These are phyloP conservation scores for Fistulinella cinereoalba DNA, from an alignment of 1,284 basidiomycete species.

Conservation along the genomic window DNA sequence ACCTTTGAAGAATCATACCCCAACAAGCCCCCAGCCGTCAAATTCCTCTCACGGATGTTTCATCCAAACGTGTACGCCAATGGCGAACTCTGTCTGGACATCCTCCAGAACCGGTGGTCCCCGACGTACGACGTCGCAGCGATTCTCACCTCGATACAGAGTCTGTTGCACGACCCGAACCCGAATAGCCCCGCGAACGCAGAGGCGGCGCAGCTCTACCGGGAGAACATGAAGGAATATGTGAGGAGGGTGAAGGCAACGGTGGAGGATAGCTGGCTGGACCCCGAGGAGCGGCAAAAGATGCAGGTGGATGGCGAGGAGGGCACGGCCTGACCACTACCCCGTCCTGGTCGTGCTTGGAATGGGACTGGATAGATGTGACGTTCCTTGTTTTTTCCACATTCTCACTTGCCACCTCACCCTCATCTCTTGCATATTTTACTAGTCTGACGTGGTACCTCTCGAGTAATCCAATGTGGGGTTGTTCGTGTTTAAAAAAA, in stretches of 20 bases:
- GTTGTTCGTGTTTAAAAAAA: too few relatives aligned
- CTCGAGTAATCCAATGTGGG: too few relatives aligned
- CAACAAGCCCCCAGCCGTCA: constrained; percentile 96
- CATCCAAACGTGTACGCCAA: constrained; percentile 99
- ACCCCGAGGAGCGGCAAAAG: constrained; percentile 67
- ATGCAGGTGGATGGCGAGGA: constrained; percentile 33
- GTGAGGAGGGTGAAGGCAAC: constrained; percentile 88
- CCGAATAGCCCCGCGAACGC: constrained; percentile 98
- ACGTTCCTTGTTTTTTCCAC: too few relatives aligned
- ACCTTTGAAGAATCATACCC: constrained; percentile 98
- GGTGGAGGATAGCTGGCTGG: constrained; percentile 89
- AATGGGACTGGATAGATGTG: too few relatives aligned
- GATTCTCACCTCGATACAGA: constrained; percentile 95
- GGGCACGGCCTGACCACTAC: too few relatives aligned
- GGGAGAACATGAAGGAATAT: constrained; percentile 99
- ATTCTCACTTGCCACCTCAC: too few relatives aligned
- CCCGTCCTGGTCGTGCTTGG: too few relatives aligned
- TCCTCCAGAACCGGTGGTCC: constrained; percentile 96
- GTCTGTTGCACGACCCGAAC: constrained; percentile 94
- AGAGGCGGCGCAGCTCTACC: constrained; percentile 92
- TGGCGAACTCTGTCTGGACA: constrained; percentile 96
- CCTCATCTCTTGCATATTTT: too few relatives aligned
- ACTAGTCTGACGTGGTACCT: too few relatives aligned
- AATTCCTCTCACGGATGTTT: constrained; percentile 97
- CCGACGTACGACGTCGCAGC: constrained; percentile 99